Base-by-base conservation (phyloP, 805 yeast genomes). In the Candida ficus region DNA sequence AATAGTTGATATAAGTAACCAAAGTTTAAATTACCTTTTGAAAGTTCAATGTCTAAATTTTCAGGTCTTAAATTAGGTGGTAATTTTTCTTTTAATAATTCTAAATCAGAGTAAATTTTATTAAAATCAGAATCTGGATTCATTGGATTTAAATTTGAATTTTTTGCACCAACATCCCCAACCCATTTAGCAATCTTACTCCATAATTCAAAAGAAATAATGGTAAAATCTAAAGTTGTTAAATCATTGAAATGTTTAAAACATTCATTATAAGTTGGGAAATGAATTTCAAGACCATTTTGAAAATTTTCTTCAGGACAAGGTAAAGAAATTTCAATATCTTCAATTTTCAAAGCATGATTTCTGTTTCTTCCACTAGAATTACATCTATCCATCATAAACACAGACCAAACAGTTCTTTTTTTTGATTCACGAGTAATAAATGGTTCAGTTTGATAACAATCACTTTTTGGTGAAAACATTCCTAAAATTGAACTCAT, bases 331-430 rank as follows among this genome's bases (percentile, higher is more conserved):
- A 63, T 51, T 7, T 51, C 43, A 16, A 66, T 62, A 38, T 63
- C 67, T 16, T 61, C 62, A 19, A 64, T 49, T 38, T 53, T 51
- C 5, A 66, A 54, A 22, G 66, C 61, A 14, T 64, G 53, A 9
- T 61, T 53, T 23, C 69, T 42, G 25, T 57, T 52, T 37, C 64
- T 45, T 4, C 68, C 68, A 44, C 66, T 59, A 8, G 66, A 58
- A 28, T 59, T 64, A 41, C 69, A 64, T 28, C 68, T 41, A 44
- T 66, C 71, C 69, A 67, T 64, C 68, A 66, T 64, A 39, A 60
- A 65, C 11, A 64, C 67, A 4, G 63, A 47, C 71, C 71, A 67
- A 4, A 66, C 48, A 4, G 71, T 64, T 33, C 71, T 45, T 26
- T 68, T 35, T 45, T 62, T 57, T 22, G 58, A 51, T 39, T 67